Evolutionary conservation across 1,284 basidiomycete genomes (phyloP), one percentile per base, ranked within the genome.

Genomic region (Trichosporon coremiiforme): DNA sequence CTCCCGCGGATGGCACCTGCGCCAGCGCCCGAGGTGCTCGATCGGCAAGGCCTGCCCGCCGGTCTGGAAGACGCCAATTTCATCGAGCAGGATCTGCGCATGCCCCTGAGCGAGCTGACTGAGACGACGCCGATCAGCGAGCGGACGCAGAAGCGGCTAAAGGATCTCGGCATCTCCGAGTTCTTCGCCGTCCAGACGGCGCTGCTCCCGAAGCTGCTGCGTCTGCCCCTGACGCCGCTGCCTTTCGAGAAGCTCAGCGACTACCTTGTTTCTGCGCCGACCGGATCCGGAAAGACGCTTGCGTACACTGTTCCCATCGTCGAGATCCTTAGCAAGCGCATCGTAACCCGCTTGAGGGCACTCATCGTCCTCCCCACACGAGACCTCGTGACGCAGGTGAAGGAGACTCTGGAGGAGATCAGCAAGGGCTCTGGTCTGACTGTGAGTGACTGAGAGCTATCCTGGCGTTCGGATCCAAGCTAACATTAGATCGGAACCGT

Each of bases 251-350:
- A 88, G 31, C 90, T 90, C 29, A 87, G 87, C 53, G 97, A 99
- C 82, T 87, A 95, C 9, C 96, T 95, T 76, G 92, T 97, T n/a
- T 97, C 94, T 5, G 97, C 97, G 1, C 97, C 97, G 0, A 99
- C 96, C 0, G 96, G 96, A 36, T 95, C 93, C 75, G 96, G 96
- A 0, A 99, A 99, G 85, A 99, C 96, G 0, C 86, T 99, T 22
- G 93, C 94, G 13, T 99, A 99, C 83, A 91, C 91, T 4, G 85
- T 98, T 20, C 96, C 96, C 1, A 92, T 98, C 67, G 86, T 98
- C 33, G 93, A 98, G 91, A 86, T 90, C 8, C 85, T 97, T 13
- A 89, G 90, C 2, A 81, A 86, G 0, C 87, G 93, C 60, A 85
- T 92, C 20, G 88, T 95, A 7, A 94, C 91, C 0, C 88, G 93